These are phyloP conservation scores for Ensete ventricosum DNA, from an alignment of 176 grass and related monocot genomes.

Conservation along the genomic window DNA sequence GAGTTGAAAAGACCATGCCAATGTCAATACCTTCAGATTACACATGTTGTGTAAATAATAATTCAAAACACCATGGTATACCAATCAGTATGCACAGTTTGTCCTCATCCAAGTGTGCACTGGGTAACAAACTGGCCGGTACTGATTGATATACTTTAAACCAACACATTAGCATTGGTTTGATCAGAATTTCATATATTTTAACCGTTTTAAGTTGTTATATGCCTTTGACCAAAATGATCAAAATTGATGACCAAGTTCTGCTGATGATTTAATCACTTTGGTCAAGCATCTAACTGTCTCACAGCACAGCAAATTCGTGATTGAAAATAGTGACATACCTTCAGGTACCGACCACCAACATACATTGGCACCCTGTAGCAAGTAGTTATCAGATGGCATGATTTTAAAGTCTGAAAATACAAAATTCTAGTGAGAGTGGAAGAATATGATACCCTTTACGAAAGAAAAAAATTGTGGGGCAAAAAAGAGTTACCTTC, in stretches of 20 bases:
- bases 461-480: background rate
- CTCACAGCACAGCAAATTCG: background rate
- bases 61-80: background rate
- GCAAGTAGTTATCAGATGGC: conserved; percentile 52
- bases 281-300: background rate
- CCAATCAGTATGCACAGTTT: background rate
- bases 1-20: background rate
- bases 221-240: background rate
- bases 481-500: conserved; percentile 35
- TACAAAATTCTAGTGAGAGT: conserved; percentile 15
- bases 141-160: background rate
- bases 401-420: conserved; percentile 51
- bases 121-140: background rate
- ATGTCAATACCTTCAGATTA: background rate
- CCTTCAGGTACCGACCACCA: conserved; percentile 91
- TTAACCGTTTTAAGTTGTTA: background rate
- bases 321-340: conserved; percentile 22
- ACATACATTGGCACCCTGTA: conserved; percentile 63
- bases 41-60: background rate
- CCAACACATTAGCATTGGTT: background rate
- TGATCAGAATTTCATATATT: background rate
- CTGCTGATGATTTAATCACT: background rate
- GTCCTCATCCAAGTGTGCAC: background rate
- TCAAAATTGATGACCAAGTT: background rate
- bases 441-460: conserved; percentile 17